Percentiles rank a stretch among this genome's conserved stretches.
phyloP scores from a whole-genome alignment of 2,329 filamentous ascomycete species.

The Fusarium miscanthi region DNA sequence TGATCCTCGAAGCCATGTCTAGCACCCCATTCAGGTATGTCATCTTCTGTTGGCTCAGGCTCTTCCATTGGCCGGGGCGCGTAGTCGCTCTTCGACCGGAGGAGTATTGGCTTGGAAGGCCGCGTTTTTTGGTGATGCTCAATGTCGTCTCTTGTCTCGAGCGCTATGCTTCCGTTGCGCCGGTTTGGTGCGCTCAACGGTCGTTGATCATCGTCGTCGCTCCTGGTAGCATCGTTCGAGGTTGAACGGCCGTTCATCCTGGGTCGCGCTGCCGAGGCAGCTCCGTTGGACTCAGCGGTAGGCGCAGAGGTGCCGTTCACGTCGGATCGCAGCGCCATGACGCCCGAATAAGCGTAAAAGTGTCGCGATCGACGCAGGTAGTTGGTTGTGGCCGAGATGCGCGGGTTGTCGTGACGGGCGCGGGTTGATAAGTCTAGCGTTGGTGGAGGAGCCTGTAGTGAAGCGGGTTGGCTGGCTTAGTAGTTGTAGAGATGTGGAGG shows the following conservation, averaged over 20 bases:
- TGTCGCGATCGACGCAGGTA: conserved; percentile 27
- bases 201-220: conserved; percentile 51
- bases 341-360: conserved; percentile 38
- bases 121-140: conserved; percentile 52
- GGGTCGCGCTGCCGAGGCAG: conserved; percentile 43
- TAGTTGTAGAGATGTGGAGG: conserved; percentile 36
- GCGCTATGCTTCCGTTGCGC: conserved; percentile 49
- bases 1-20: conserved; percentile 94
- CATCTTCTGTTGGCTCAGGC: conserved; percentile 57
- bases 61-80: conserved; percentile 56
- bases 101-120: conserved; percentile 61
- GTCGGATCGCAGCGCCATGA: conserved; percentile 51
- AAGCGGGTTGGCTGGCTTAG: conserved; percentile 29
- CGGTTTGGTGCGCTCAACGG: conserved; percentile 60
- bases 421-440: conserved; percentile 39
- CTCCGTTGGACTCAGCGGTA: conserved; percentile 37
- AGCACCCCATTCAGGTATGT: conserved; percentile 65
- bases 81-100: conserved; percentile 69
- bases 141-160: conserved; percentile 48
- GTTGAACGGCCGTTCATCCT: conserved; percentile 46
- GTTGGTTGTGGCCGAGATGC: conserved; percentile 34
- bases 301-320: conserved; percentile 48
- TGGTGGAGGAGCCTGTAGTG: conserved; percentile 41
- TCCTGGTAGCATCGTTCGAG: conserved; percentile 42
- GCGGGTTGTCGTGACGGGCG: conserved; percentile 39